A percentile compares a stretch with the other conserved stretches of the same genome.
Evolutionary conservation across 257 asterid genomes (phyloP).

Genomic region (Rubia yunnanensis): DNA sequence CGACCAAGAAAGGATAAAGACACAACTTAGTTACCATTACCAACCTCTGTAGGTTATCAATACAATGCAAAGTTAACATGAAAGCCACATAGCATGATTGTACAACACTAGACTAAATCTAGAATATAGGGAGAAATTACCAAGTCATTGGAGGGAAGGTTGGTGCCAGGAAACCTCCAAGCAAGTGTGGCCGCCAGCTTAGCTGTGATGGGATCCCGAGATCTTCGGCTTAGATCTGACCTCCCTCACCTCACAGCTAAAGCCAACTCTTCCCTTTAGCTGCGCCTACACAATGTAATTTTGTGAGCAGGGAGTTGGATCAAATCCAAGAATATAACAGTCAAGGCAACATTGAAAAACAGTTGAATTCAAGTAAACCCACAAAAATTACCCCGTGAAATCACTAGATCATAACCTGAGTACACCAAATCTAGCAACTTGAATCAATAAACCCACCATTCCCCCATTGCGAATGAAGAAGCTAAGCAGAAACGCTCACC

Average conservation of each 20-base stretch:
- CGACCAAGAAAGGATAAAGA: conserved; percentile 15
- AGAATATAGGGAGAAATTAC: conserved; percentile 24
- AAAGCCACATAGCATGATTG: neutral
- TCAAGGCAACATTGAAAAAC: neutral
- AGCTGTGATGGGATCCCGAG: conserved; percentile 32
- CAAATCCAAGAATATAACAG: conserved; percentile 15
- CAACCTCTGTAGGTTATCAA: neutral
- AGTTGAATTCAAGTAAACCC: conserved; percentile 13
- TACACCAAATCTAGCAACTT: conserved; percentile 13
- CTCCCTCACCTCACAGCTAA: conserved; percentile 26
- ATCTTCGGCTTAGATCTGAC: conserved; percentile 51
- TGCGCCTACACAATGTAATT: conserved; percentile 10
- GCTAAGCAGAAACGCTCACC: neutral
- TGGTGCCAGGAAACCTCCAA: conserved; percentile 67
- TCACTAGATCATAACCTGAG: conserved; percentile 12
- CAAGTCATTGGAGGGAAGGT: conserved; percentile 53
- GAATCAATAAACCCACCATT: neutral
- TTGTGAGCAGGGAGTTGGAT: conserved; percentile 11
- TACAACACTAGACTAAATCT: neutral
- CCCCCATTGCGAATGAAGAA: neutral
- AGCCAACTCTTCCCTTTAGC: conserved; percentile 33
- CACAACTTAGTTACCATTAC: neutral
- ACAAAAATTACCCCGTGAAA: conserved; percentile 2
- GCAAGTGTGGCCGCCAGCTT: conserved; percentile 78
- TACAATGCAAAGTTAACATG: neutral